Evolutionary conservation across 352 stramenopile genomes (phyloP).

Genomic region (Globisporangium cederbergense): DNA sequence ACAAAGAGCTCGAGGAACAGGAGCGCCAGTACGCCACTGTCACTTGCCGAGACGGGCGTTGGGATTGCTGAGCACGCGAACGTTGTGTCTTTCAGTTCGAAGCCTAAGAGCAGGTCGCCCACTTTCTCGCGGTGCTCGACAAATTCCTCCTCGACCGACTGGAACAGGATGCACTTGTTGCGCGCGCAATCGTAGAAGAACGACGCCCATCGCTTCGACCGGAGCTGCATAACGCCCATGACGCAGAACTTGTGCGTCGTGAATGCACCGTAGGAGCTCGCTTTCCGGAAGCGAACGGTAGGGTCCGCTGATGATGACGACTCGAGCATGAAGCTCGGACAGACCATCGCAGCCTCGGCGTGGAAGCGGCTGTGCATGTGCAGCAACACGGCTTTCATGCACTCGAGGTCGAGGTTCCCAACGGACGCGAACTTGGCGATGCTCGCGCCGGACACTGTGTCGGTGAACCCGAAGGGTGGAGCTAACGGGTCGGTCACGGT

Average conservation of each 20-base stretch:
- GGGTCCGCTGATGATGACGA: background rate
- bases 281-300: background rate
- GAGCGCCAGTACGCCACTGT: constrained; percentile 9
- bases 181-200: background rate
- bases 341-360: background rate
- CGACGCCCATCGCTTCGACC: constrained; percentile 1
- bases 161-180: constrained; percentile 7
- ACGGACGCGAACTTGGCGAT: background rate
- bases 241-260: constrained; percentile 4
- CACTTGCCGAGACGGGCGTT: background rate
- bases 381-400: constrained; percentile 7
- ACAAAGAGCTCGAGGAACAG: constrained; percentile 10
- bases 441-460: constrained; percentile 5
- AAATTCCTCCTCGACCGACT: constrained; percentile 1
- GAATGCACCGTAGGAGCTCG: constrained; percentile 6
- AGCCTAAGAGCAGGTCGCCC: background rate
- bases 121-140: constrained; percentile 3
- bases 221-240: constrained; percentile 4
- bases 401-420: constrained; percentile 5
- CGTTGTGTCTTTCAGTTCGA: background rate
- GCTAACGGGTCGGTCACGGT: background rate
- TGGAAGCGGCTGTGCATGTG: constrained; percentile 8
- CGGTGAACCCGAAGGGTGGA: constrained; percentile 4
- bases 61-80: constrained; percentile 1
- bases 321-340: background rate